Conservation (phyloP, 2,329 filamentous ascomycete species). For the Fonsecaea pugnacius region DNA sequence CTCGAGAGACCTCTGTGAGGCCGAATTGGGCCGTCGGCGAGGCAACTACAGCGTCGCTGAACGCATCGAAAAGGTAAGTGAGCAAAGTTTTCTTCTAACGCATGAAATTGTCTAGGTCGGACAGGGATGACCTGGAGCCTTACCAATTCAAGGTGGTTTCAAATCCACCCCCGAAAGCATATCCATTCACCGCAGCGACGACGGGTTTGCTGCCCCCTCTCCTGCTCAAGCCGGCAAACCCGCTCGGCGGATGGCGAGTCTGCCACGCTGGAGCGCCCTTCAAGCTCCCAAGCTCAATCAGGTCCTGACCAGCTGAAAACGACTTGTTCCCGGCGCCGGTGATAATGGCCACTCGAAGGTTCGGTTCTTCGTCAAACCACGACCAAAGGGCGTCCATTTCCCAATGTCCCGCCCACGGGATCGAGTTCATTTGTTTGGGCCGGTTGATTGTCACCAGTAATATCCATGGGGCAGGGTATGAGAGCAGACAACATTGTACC, state of each 20-base stretch:
- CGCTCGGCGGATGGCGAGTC: constrained; percentile 49
- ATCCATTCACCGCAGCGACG: constrained; percentile 74
- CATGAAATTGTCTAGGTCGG: neutral
- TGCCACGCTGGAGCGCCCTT: neutral
- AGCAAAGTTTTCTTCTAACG: neutral
- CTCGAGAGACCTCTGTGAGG: constrained; percentile 71
- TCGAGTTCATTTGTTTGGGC: constrained; percentile 48
- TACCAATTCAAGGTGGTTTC: constrained; percentile 71
- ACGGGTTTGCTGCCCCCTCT: constrained; percentile 69
- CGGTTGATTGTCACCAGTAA: constrained; percentile 53
- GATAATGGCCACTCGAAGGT: constrained; percentile 46
- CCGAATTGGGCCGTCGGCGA: constrained; percentile 60
- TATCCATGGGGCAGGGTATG: constrained; percentile 50
- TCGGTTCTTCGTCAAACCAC: constrained; percentile 51
- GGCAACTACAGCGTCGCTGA: neutral
- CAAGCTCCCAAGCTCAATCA: constrained; percentile 44
- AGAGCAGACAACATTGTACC: constrained; percentile 31
- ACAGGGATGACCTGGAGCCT: neutral
- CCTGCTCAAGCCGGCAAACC: neutral
- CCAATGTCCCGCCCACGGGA: constrained; percentile 38
- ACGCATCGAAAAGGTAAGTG: constrained; percentile 21
- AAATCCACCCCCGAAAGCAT: constrained; percentile 74
- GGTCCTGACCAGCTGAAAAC: constrained; percentile 51
- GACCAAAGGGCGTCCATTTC: constrained; percentile 48
- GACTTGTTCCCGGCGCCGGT: constrained; percentile 49